Conservation (phyloP, 2,329 filamentous ascomycete genomes). For the Alternaria conjuncta region DNA sequence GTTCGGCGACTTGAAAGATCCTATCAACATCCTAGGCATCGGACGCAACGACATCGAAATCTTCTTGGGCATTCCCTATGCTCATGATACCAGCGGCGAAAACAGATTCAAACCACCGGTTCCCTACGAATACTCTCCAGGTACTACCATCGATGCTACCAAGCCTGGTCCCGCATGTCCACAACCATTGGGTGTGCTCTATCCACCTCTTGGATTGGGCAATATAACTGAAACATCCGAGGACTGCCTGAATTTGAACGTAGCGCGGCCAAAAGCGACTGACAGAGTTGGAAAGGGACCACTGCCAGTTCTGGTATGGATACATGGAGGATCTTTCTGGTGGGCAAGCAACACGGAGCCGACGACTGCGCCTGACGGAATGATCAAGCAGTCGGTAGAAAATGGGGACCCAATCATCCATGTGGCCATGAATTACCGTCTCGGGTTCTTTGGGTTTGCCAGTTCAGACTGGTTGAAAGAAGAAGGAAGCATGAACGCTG, state of each 20-base stretch:
- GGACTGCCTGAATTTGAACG: slow-evolving; percentile 67
- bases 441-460: slow-evolving; percentile 50
- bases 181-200: slow-evolving; percentile 46
- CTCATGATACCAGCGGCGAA: slow-evolving; percentile 54
- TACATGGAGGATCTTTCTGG: slow-evolving; percentile 59
- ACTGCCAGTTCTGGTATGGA: slow-evolving; percentile 66
- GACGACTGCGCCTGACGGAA: slow-evolving; percentile 52
- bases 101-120: slow-evolving; percentile 57
- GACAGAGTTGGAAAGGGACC: slow-evolving; percentile 33
- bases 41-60: slow-evolving; percentile 55
- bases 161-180: slow-evolving; percentile 55
- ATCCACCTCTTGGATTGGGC: slow-evolving; percentile 34
- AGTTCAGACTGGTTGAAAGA: slow-evolving; percentile 40
- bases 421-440: slow-evolving; percentile 46
- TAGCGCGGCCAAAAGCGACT: slow-evolving; percentile 59
- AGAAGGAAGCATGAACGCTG: slow-evolving; percentile 47
- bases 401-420: slow-evolving; percentile 51
- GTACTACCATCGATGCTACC: slow-evolving; percentile 49
- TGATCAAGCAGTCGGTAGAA: slow-evolving; percentile 55
- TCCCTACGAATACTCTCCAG: slow-evolving; percentile 40
- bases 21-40: slow-evolving; percentile 54
- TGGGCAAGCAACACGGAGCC: slow-evolving; percentile 42
- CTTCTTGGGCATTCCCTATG: slow-evolving; percentile 58
- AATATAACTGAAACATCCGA: slow-evolving; percentile 54
- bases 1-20: slow-evolving; percentile 12